Conservation (phyloP, 2,329 filamentous ascomycete species). For the Lasiodiplodia sp. region DNA sequence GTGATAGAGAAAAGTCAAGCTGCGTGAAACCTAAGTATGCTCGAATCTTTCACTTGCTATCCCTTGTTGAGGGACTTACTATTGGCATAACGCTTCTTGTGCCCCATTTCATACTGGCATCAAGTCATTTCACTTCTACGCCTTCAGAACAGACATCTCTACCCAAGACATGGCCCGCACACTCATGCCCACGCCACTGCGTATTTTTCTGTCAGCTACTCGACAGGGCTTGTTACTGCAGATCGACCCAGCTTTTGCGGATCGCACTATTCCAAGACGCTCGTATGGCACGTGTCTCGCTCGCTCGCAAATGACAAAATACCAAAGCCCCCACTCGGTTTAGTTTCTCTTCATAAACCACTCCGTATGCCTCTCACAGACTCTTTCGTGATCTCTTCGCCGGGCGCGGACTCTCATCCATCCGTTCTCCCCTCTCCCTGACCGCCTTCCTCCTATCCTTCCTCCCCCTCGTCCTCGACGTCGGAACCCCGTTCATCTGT, state of each 20-base stretch:
- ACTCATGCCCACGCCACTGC: not conserved
- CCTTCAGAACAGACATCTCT: too few relatives aligned
- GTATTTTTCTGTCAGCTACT: not conserved
- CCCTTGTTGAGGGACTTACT: too few relatives aligned
- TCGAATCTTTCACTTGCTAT: too few relatives aligned
- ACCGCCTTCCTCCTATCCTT: constrained; percentile 8
- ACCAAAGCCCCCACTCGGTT: not conserved
- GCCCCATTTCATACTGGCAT: too few relatives aligned
- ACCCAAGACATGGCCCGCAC: not conserved
- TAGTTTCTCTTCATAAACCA: not conserved
- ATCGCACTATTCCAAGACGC: not conserved
- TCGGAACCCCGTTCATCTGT: not conserved
- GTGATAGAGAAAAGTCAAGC: too few relatives aligned
- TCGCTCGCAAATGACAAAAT: not conserved
- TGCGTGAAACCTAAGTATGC: too few relatives aligned
- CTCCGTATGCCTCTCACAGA: not conserved
- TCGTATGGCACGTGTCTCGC: not conserved
- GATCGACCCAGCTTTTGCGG: not conserved
- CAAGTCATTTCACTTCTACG: too few relatives aligned
- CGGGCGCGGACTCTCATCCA: constrained; percentile 10
- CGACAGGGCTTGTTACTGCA: not conserved
- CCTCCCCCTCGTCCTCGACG: not conserved
- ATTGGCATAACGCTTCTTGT: too few relatives aligned
- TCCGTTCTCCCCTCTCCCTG: not conserved
- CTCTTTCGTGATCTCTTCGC: constrained; percentile 7